Conservation (phyloP, 2,329 filamentous ascomycete genomes). For the Davidsoniella eucalypti region DNA sequence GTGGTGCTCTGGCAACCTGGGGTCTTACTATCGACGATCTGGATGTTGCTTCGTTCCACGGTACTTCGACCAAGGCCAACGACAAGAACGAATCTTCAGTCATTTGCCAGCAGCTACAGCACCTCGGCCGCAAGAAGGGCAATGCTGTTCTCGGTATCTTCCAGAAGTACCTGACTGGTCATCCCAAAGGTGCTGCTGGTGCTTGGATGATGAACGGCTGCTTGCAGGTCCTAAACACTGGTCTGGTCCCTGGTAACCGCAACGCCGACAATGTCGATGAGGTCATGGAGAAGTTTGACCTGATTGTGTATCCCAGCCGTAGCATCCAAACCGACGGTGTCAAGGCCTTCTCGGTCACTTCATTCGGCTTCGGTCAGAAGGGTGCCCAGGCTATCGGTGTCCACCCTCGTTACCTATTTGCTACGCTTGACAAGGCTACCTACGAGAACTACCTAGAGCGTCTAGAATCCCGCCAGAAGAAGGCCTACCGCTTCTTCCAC, state of each 20-base stretch:
- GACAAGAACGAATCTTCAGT: conserved; percentile 99
- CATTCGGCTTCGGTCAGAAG: conserved; percentile 98
- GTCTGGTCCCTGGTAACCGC: conserved; percentile 88
- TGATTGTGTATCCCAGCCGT: conserved; percentile 92
- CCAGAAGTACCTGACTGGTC: conserved; percentile 97
- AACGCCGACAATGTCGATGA: conserved; percentile 97
- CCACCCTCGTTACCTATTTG: conserved; percentile 89
- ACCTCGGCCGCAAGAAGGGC: conserved; percentile 89
- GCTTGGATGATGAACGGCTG: conserved; percentile 99
- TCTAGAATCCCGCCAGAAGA: conserved; percentile 90
- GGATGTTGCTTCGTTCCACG: conserved; percentile 92
- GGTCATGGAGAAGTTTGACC: conserved; percentile 92
- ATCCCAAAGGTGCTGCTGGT: conserved; percentile 97
- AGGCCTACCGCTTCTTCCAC: conserved; percentile 96
- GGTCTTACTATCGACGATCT: conserved; percentile 94
- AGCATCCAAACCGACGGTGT: conserved; percentile 93
- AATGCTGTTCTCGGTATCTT: conserved; percentile 94
- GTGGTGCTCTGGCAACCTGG: conserved; percentile 93
- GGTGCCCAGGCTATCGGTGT: conserved; percentile 94
- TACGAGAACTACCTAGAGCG: conserved; percentile 73
- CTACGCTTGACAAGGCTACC: conserved; percentile 73
- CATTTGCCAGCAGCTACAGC: conserved; percentile 87
- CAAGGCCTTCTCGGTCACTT: conserved; percentile 97
- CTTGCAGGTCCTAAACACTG: conserved; percentile 84
- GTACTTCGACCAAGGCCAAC: conserved; percentile 94